phyloP scores from a whole-genome alignment of 2,329 filamentous ascomycete genomes.

The Fonsecaea pedrosoi region DNA sequence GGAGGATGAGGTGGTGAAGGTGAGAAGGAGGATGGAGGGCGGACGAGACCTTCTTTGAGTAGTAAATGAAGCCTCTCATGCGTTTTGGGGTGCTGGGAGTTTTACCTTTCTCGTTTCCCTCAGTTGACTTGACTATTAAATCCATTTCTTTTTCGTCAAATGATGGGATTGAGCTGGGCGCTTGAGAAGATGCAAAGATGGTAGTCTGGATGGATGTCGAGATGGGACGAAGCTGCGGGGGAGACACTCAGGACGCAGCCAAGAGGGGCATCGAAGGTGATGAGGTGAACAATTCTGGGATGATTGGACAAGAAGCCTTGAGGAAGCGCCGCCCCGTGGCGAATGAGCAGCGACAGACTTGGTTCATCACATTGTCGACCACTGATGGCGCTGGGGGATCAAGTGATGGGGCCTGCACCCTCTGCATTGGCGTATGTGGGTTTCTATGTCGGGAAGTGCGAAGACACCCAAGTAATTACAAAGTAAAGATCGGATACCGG shows the following conservation, averaged over 20 bases:
- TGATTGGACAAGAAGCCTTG: conserved; percentile 26
- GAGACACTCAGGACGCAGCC: conserved; percentile 1
- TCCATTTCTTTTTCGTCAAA: conserved; percentile 23
- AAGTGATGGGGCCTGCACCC: neutral
- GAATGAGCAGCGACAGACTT: conserved; percentile 18
- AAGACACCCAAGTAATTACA: too few species aligned
- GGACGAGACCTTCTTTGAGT: conserved; percentile 6
- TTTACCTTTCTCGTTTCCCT: conserved; percentile 4
- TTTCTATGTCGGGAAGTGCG: neutral
- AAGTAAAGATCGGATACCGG: neutral
- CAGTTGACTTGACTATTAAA: conserved; percentile 5
- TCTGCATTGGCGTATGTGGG: neutral
- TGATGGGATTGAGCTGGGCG: conserved; percentile 23
- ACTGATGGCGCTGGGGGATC: conserved; percentile 1
- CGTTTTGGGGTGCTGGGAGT: neutral
- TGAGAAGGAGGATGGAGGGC: conserved; percentile 16
- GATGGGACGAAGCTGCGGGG: too few species aligned
- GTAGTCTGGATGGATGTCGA: conserved; percentile 22
- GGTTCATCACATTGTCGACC: conserved; percentile 12
- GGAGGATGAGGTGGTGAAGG: conserved; percentile 21
- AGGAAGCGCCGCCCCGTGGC: conserved; percentile 29
- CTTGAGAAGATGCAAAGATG: conserved; percentile 26
- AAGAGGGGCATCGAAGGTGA: conserved; percentile 23
- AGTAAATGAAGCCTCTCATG: conserved; percentile 17
- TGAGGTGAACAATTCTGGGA: neutral